Evolutionary conservation across 2,329 filamentous ascomycete genomes (phyloP).

Genomic region (Pochonia chlamydosporia): DNA sequence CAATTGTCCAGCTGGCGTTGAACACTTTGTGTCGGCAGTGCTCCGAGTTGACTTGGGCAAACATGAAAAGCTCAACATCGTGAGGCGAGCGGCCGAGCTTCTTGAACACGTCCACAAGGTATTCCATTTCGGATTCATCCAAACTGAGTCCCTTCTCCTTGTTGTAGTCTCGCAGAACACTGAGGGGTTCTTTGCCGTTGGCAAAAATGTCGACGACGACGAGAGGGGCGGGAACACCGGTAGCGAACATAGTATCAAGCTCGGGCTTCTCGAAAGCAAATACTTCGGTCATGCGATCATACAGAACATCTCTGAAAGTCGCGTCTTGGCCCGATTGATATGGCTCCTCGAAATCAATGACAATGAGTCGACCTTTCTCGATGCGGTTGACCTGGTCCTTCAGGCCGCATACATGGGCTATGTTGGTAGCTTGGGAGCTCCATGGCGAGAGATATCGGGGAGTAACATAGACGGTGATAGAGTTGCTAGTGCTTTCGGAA

Average conservation of each 20-base stretch:
- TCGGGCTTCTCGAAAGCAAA: constrained; percentile 63
- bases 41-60: constrained; percentile 97
- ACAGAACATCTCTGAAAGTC: constrained; percentile 63
- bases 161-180: constrained; percentile 78
- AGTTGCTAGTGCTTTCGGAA: constrained; percentile 33
- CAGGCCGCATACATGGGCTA: constrained; percentile 85
- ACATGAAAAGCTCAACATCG: constrained; percentile 98
- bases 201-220: constrained; percentile 71
- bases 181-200: constrained; percentile 57
- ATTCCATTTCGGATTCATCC: constrained; percentile 85
- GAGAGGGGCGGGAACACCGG: constrained; percentile 56
- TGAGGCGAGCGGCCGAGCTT: constrained; percentile 57
- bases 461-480: constrained; percentile 63
- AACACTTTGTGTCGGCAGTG: constrained; percentile 86
- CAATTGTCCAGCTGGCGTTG: constrained; percentile 94
- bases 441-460: constrained; percentile 91
- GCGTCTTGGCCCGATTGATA: constrained; percentile 39
- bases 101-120: constrained; percentile 63
- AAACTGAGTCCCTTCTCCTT: constrained; percentile 77
- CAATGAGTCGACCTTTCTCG: constrained; percentile 78
- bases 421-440: constrained; percentile 94
- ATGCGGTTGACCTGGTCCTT: constrained; percentile 66
- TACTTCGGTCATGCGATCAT: constrained; percentile 94
- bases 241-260: constrained; percentile 71
- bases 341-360: constrained; percentile 52